Base-by-base conservation (phyloP, 306 rosid genomes). In the Mimosa pudica region DNA sequence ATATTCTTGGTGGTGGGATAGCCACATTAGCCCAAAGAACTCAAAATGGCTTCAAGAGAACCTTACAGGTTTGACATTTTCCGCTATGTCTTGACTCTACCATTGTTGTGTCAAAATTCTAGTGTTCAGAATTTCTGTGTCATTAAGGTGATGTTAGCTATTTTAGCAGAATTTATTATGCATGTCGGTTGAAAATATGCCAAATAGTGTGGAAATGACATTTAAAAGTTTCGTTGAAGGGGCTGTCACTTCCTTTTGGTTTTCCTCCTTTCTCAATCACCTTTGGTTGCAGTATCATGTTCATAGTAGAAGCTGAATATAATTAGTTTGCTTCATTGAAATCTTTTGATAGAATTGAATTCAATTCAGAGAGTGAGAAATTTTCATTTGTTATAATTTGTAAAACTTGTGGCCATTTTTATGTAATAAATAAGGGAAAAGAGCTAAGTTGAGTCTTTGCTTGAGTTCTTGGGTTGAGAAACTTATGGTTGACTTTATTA, bases 1-100 rank as follows among this genome's bases (percentile, higher is more conserved):
- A 71, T 96, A 96, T 84, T 96, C 99, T 74, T 96, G 99, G 99
- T 96, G 99, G 99, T 96, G 99, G 99, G 99, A 96, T 77, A 96
- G 99, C 79, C 99, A 96, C 85, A 91, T 87, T 73, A 89, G 96
- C 82, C 99, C 99, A 42, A 93, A 90, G 82, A 93, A 91, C 83
- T 96, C 99, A 4, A 96, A 93, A 90, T 96, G 99, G 99, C 98
- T 96, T 79, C 98, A 93, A 87, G 99, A 96, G 55, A 93, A 96
- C 79, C 99, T 96, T 77, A 87, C 92, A 85, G 99, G 99, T 93
- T 49, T 66, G 78, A 63, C 47, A 47, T 74, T 71, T 70, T 79
- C 72, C 67, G 58, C 36, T 65, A n/a, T 36, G 47, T 30, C 67
- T 85, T 61, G 10, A 58, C 63, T 60, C 61, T 58, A 55, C 12